Conservation (phyloP, 768 basidiomycete genomes). For the Paxillus rubicundulus region DNA sequence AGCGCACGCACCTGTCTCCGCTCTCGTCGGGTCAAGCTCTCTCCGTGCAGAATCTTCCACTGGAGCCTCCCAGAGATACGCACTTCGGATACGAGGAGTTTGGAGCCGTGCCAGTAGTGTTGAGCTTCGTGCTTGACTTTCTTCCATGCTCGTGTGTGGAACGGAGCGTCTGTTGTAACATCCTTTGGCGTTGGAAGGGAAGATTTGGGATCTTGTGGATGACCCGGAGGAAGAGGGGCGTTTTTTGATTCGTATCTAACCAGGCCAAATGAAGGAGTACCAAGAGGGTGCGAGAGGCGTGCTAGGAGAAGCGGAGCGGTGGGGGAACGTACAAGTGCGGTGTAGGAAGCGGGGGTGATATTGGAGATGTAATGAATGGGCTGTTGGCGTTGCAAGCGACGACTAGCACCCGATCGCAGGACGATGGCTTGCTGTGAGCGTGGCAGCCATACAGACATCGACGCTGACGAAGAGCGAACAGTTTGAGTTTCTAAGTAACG, state of each 20-base stretch:
- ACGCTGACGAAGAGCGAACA: background rate
- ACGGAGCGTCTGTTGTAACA: conserved; percentile 36
- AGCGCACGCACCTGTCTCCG: conserved; percentile 70
- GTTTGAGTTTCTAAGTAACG: background rate
- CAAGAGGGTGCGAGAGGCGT: conserved; percentile 35
- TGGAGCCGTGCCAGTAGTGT: conserved; percentile 97
- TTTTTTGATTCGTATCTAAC: conserved; percentile 15
- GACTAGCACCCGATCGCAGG: conserved; percentile 34
- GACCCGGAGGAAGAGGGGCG: conserved; percentile 19
- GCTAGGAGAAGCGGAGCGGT: conserved; percentile 20
- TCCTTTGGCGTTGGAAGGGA: conserved; percentile 50
- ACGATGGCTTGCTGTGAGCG: conserved; percentile 47
- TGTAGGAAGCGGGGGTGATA: conserved; percentile 11
- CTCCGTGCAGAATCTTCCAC: conserved; percentile 91
- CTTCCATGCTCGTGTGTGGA: conserved; percentile 75
- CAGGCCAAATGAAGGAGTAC: background rate
- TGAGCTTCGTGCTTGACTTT: conserved; percentile 93
- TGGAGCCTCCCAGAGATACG: conserved; percentile 85
- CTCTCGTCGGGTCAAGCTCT: conserved; percentile 87
- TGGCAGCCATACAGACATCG: conserved; percentile 79
- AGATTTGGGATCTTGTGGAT: conserved; percentile 42
- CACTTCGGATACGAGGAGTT: conserved; percentile 91
- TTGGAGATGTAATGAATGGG: conserved; percentile 15
- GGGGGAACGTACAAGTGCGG: conserved; percentile 14
- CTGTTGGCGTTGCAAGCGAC: conserved; percentile 23